Conservation (phyloP, 2,329 filamentous ascomycete species). For the Epichloe amarillans region DNA sequence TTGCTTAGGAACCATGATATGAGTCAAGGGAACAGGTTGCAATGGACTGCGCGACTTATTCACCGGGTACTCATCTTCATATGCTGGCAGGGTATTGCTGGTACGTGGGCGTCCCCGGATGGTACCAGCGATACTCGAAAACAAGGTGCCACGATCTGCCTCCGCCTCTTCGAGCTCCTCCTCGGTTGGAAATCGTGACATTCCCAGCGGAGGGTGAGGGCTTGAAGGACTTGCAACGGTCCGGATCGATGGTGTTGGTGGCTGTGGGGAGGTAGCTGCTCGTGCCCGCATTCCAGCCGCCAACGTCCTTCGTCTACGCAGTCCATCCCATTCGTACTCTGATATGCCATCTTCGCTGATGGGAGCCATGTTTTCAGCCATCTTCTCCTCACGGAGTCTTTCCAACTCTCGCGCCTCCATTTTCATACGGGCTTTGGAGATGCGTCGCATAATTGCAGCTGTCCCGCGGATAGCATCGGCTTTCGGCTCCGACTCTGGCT, state of each 20-base stretch:
- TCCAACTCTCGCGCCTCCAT: conserved; percentile 70
- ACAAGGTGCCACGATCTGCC: conserved; percentile 33
- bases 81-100: conserved; percentile 18
- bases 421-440: conserved; percentile 63
- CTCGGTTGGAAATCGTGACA: conserved; percentile 64
- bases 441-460: conserved; percentile 71
- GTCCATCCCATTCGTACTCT: conserved; percentile 76
- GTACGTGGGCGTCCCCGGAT: conserved; percentile 25
- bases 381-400: conserved; percentile 66
- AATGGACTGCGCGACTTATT: conserved; percentile 39
- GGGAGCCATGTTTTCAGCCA: conserved; percentile 55
- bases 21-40: conserved; percentile 49
- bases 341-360: conserved; percentile 63
- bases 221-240: conserved; percentile 11
- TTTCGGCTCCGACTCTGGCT: conserved; percentile 92
- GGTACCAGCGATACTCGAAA: conserved; percentile 45
- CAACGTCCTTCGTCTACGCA: conserved; percentile 58
- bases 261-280: conserved; percentile 13
- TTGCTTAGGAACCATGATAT: conserved; percentile 39
- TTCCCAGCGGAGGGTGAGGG: conserved; percentile 46
- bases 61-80: conserved; percentile 23
- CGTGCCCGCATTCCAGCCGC: conserved; percentile 18
- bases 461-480: conserved; percentile 90
- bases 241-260: conserved; percentile 14
- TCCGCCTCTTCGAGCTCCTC: conserved; percentile 40